Conservation (phyloP, 257 asterid genomes). For the Penstemon davidsonii region DNA sequence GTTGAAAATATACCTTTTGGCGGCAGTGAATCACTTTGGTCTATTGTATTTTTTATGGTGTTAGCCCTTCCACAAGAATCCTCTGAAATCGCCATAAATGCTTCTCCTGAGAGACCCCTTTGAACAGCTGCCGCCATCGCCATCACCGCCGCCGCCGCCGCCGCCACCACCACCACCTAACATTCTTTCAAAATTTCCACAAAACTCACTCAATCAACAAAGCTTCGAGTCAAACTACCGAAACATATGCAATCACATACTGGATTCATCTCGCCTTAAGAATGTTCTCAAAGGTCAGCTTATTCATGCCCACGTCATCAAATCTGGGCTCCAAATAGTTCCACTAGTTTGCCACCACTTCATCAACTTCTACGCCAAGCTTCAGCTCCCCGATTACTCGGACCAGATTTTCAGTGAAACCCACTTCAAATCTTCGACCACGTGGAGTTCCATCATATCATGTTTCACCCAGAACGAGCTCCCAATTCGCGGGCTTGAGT, state of each 20-base stretch:
- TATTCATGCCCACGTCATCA: slow-evolving; percentile 63
- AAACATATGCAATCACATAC: slow-evolving; percentile 52
- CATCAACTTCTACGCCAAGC: slow-evolving; percentile 77
- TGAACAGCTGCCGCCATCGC: too few relatives aligned
- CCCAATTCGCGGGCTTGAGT: slow-evolving; percentile 53
- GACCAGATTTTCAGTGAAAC: slow-evolving; percentile 56
- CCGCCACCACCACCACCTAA: too few relatives aligned
- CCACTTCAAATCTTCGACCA: slow-evolving; percentile 61
- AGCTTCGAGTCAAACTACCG: slow-evolving; percentile 53
- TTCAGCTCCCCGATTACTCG: slow-evolving; percentile 57
- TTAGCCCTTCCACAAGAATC: too few relatives aligned
- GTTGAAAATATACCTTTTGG: too few relatives aligned
- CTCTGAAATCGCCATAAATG: too few relatives aligned
- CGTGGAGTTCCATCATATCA: slow-evolving; percentile 83
- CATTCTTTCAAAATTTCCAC: slow-evolving; percentile 19
- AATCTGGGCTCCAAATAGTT: slow-evolving; percentile 54
- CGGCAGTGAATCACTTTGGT: too few relatives aligned
- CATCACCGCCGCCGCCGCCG: too few relatives aligned
- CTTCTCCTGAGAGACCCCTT: too few relatives aligned
- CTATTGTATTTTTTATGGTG: too few relatives aligned
- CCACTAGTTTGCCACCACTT: slow-evolving; percentile 71
- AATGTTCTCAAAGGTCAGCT: slow-evolving; percentile 50
- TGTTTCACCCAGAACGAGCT: slow-evolving; percentile 68
- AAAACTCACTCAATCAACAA: slow-evolving; percentile 37
- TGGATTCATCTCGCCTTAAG: slow-evolving; percentile 48